Base-by-base conservation (phyloP, 371 early-diverging fungal species). In the Zopfochytrium polystomum region DNA sequence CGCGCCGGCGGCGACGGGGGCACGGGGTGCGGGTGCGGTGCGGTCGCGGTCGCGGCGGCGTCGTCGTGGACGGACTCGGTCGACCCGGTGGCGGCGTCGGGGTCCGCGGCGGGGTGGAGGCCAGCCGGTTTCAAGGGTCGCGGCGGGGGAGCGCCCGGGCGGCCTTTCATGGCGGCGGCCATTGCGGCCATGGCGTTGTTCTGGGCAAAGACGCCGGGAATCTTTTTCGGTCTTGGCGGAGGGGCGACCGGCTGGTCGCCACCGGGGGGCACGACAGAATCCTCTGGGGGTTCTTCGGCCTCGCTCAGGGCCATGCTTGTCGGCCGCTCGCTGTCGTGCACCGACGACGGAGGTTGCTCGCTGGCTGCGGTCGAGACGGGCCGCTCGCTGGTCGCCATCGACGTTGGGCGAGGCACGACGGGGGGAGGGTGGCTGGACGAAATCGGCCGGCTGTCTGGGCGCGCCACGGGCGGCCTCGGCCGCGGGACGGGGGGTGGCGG, bases 171-270 rank as follows among this genome's bases (percentile, higher is more conserved):
- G 13, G 74, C 77, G 3, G 69, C 60, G 11, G 68, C 71, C 47
- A 76, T 59, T 1, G 73, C 77, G 15, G 65, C 66, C 44, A 72
- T 72, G 30, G 64, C 65, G 1, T 65, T 3, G 43, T 65, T 59
- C 27, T 65, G 68, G 2, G 66, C 31, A 38, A 76, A 76, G 9
- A 76, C 52, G 15, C 77, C 77, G 6, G 77, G 72, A 52, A 76
- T 76, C 31, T 60, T 57, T 26, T 63, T 65, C 2, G 60, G 60
- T 35, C 42, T 44, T 15, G 65, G 59, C 13, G 46, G 34, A 42
- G 46, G 51, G 3, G 44, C 33, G 45, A 22, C 29, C 9, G 59
- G 59, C 31, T 44, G 51, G 6, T 15, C 62, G 1, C 53, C 33
- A 18, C 42, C 35, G 7, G 57, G 46, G 6, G 46, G 53, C n/a